Evolutionary conservation across 108 stramenopile species (phyloP), one percentile per base, ranked within the genome.

Genomic region (Stephanodiscus minutulus): DNA sequence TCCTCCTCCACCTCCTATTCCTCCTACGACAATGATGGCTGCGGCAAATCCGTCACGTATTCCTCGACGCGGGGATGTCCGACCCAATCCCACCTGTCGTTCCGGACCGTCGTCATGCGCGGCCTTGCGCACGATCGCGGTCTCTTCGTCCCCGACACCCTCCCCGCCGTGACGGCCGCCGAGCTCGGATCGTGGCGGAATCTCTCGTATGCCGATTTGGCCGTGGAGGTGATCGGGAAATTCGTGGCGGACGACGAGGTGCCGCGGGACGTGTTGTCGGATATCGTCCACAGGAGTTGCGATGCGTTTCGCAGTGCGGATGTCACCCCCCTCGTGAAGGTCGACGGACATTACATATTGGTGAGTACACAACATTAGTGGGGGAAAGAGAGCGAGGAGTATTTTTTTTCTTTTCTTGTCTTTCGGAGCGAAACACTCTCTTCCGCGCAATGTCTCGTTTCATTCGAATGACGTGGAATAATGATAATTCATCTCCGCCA

Each of bases 61-160:
- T 90, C 88, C 64, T 95, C 95, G 24, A 98, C 98, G 1, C 91
- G 98, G 35, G 98, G 98, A 24, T 82, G 82, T 28, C 86, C 84
- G 17, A 71, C 83, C 53, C 91, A 96, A 70, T 82, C 79, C 69
- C 77, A 83, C 61, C 61, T 97, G 41, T 84, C 85, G 74, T 99
- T 99, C 82, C 92, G 95, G 33, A 72, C 86, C 15, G 97, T 91
- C 28, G 98, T 99, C 6, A 93, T 99, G 89, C 91, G 87, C 22
- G 98, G 98, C 47, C 82, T 99, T 22, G 97, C 96, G 17, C 88
- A 94, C 55, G 98, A 98, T 76, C 87, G 91, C 7, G 98, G 98
- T 31, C 85, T 99, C 33, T 98, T 97, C 82, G 96, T 99, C 25
- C 98, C 98, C 11, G 95, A 97, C 69, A 64, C 69, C 49, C 66